Evolutionary conservation across 2,329 filamentous ascomycete genomes (phyloP).

Genomic region (Ophiostoma ips): DNA sequence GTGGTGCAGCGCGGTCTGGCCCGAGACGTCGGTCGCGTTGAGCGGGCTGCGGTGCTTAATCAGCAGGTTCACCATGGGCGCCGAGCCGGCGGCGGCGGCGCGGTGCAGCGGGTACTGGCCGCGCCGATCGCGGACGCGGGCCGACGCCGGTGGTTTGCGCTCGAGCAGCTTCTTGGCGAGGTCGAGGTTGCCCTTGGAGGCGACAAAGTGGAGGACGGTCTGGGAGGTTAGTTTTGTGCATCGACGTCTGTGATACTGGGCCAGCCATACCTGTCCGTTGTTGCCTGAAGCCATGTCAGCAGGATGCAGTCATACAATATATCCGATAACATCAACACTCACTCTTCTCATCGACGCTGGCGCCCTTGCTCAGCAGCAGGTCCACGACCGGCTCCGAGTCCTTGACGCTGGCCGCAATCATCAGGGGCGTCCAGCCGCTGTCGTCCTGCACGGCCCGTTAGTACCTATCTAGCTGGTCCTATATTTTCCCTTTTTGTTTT

Average conservation of each 20-base stretch:
- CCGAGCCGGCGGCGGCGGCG: constrained; percentile 76
- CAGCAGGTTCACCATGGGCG: constrained; percentile 73
- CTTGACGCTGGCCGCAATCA: constrained; percentile 66
- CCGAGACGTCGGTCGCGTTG: constrained; percentile 68
- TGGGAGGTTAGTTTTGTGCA: constrained; percentile 23
- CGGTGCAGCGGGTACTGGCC: constrained; percentile 87
- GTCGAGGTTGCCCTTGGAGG: constrained; percentile 79
- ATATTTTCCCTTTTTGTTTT: too few relatives aligned
- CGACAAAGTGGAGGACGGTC: constrained; percentile 83
- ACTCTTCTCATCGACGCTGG: constrained; percentile 64
- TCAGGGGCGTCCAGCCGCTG: constrained; percentile 69
- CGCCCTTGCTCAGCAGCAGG: constrained; percentile 53
- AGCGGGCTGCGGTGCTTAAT: constrained; percentile 66
- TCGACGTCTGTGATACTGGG: neutral
- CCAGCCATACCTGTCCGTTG: constrained; percentile 44
- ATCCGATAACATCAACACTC: constrained; percentile 4
- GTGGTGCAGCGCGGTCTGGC: constrained; percentile 83
- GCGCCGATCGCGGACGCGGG: constrained; percentile 68
- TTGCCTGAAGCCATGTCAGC: neutral
- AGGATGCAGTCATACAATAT: neutral
- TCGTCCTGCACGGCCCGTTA: constrained; percentile 43
- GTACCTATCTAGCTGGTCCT: too few relatives aligned
- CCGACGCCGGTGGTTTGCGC: constrained; percentile 54
- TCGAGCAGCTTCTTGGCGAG: constrained; percentile 64
- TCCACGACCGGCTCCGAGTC: constrained; percentile 57